Base-by-base conservation (phyloP, 192 early-diverging fungal species). In the Diversispora epigaea region DNA sequence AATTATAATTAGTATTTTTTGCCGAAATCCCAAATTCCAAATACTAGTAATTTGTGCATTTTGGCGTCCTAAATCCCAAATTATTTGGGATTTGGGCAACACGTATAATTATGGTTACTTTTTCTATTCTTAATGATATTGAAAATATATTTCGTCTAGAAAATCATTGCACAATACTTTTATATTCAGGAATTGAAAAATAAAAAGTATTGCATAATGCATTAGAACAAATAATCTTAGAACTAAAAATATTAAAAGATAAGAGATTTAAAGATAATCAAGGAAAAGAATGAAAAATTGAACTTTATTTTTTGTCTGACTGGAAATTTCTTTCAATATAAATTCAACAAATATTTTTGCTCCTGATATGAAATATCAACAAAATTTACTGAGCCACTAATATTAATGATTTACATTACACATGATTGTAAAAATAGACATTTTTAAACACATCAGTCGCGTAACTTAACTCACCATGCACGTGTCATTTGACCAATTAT, bases 41-140 rank as follows among this genome's bases (percentile, higher is more conserved):
- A n/a, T n/a, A n/a, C n/a, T n/a, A n/a, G n/a, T n/a, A n/a, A n/a
- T n/a, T n/a, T n/a, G n/a, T n/a, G n/a, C n/a, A n/a, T n/a, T n/a
- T n/a, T n/a, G n/a, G n/a, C n/a, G n/a, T n/a, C n/a, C n/a, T n/a
- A n/a, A n/a, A n/a, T n/a, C n/a, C n/a, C n/a, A n/a, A n/a, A n/a
- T n/a, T n/a, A n/a, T n/a, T n/a, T n/a, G n/a, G n/a, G n/a, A n/a
- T n/a, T n/a, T n/a, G n/a, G n/a, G n/a, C n/a, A n/a, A n/a, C n/a
- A n/a, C n/a, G n/a, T n/a, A n/a, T n/a, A n/a, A n/a, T 52, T 52
- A 52, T 52, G 49, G 7, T 52, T 52, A 65, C 63, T 7, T 65
- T 17, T 21, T 41, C 44, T 44, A 44, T 65, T 15, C n/a, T 65
- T 19, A 46, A 65, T 45, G n/a, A 65, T 65, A 41, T 8, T 4